phyloP scores from a whole-genome alignment of 129 eudicot species.

The Saussurea involucrata region DNA sequence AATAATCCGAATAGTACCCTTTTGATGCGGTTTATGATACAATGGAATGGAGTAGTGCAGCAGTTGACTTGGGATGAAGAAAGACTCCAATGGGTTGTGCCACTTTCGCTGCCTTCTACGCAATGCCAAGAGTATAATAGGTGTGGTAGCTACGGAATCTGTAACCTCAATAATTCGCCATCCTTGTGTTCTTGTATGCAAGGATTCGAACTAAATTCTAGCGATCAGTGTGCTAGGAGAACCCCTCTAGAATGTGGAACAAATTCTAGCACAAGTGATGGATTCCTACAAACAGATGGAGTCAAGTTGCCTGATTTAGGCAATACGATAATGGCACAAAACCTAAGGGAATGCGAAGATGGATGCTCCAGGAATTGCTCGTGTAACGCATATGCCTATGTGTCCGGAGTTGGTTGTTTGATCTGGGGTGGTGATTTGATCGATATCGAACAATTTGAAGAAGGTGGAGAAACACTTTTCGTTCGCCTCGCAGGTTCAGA shows the following conservation, averaged over 20 bases:
- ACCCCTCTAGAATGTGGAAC: slow-evolving; percentile 24
- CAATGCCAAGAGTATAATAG: slow-evolving; percentile 36
- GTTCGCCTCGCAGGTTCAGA: slow-evolving; percentile 43
- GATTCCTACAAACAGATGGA: slow-evolving; percentile 18
- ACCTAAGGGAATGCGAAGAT: slow-evolving; percentile 23
- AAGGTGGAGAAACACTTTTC: slow-evolving; percentile 43
- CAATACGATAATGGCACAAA: slow-evolving; percentile 4
- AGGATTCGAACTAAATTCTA: slow-evolving; percentile 37
- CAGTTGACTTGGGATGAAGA: slow-evolving; percentile 34
- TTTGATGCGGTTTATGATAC: slow-evolving; percentile 22
- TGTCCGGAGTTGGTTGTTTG: slow-evolving; percentile 45
- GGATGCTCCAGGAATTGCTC: slow-evolving; percentile 54
- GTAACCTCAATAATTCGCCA: slow-evolving; percentile 1
- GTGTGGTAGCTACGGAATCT: slow-evolving; percentile 51
- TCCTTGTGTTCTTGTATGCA: slow-evolving; percentile 38
- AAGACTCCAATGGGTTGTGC: slow-evolving; percentile 17
- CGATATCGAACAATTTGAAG: slow-evolving; percentile 37
- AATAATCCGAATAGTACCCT: slow-evolving; percentile 10
- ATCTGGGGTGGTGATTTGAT: slow-evolving; percentile 42
- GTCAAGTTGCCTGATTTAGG: slow-evolving; percentile 48
- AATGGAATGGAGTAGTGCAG: slow-evolving; percentile 33
- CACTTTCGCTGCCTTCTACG: slow-evolving; percentile 26
- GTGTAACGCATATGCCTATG: slow-evolving; percentile 46
- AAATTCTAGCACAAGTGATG: slow-evolving; percentile 29
- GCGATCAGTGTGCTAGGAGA: slow-evolving; percentile 33